phyloP scores from a whole-genome alignment of 768 basidiomycete genomes.

The Tulasnella sp. region DNA sequence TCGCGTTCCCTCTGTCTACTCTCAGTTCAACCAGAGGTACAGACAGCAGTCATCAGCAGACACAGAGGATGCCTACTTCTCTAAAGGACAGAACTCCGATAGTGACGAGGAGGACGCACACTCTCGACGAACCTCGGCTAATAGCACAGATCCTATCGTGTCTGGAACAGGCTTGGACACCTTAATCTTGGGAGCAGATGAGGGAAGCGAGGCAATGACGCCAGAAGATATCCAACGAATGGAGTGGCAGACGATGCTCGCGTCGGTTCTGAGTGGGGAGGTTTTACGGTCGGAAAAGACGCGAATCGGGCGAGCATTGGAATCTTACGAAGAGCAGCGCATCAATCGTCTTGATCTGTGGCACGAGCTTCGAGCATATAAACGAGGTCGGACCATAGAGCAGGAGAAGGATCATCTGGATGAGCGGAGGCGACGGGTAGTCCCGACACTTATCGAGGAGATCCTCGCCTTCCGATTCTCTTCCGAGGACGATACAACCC shows the following conservation, averaged over 20 bases:
- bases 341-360: constrained; percentile 63
- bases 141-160: constrained; percentile 22
- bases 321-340: constrained; percentile 58
- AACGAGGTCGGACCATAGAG: constrained; percentile 64
- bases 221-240: constrained; percentile 68
- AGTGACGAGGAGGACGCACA: constrained; percentile 63
- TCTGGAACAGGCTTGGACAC: constrained; percentile 20
- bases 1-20: constrained; percentile 10
- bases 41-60: constrained; percentile 4
- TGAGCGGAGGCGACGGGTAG: constrained; percentile 67
- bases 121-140: neutral
- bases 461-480: constrained; percentile 62
- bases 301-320: constrained; percentile 71
- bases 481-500: constrained; percentile 21
- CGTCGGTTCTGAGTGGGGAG: constrained; percentile 87
- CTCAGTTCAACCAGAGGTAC: constrained; percentile 14
- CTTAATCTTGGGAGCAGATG: constrained; percentile 47
- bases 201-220: constrained; percentile 54
- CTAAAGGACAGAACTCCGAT: constrained; percentile 24
- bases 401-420: constrained; percentile 77
- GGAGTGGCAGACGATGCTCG: constrained; percentile 94
- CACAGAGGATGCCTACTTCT: constrained; percentile 15
- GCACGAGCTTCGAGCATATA: constrained; percentile 81
- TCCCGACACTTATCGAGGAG: constrained; percentile 77
- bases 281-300: constrained; percentile 93